Conservation (phyloP, 441 rosid species). For the Euphorbia celastroides region DNA sequence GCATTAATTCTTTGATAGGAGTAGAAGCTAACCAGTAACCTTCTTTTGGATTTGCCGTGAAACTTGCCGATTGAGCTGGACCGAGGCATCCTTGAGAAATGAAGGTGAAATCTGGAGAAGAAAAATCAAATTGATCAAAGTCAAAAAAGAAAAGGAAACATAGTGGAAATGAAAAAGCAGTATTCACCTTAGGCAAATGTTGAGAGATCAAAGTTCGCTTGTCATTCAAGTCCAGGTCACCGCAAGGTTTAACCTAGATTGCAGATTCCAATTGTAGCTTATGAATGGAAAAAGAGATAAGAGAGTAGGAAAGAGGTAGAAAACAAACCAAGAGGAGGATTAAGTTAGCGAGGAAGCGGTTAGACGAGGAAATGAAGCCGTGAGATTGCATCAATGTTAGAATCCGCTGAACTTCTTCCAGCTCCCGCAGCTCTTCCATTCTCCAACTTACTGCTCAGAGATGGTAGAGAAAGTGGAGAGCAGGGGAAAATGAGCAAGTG, state of each 20-base stretch:
- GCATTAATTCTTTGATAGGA: background rate
- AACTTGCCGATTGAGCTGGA: slow-evolving; percentile 24
- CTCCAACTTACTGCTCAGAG: background rate
- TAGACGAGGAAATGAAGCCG: slow-evolving; percentile 28
- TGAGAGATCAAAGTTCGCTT: slow-evolving; percentile 42
- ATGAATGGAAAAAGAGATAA: background rate
- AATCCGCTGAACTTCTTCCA: slow-evolving; percentile 59
- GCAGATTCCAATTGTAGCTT: too few relatives aligned
- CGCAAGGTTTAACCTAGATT: slow-evolving; percentile 58
- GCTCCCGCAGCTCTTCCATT: slow-evolving; percentile 76
- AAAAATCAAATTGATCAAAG: slow-evolving; percentile 7
- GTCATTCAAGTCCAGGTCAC: slow-evolving; percentile 37
- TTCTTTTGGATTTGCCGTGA: slow-evolving; percentile 11
- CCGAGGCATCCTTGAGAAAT: slow-evolving; percentile 52
- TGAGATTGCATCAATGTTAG: slow-evolving; percentile 38
- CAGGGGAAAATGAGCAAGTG: too few relatives aligned
- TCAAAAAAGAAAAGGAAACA: background rate
- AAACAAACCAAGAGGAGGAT: slow-evolving; percentile 65
- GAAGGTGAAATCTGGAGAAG: slow-evolving; percentile 42
- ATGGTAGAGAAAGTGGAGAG: too few relatives aligned
- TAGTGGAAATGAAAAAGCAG: background rate
- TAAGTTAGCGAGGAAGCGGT: slow-evolving; percentile 67
- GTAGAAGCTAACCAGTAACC: slow-evolving; percentile 20
- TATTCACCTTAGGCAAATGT: slow-evolving; percentile 47
- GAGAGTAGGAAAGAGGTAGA: background rate